Evolutionary conservation across 163 green algal species (phyloP).

Genomic region (Chloromonas sp.): DNA sequence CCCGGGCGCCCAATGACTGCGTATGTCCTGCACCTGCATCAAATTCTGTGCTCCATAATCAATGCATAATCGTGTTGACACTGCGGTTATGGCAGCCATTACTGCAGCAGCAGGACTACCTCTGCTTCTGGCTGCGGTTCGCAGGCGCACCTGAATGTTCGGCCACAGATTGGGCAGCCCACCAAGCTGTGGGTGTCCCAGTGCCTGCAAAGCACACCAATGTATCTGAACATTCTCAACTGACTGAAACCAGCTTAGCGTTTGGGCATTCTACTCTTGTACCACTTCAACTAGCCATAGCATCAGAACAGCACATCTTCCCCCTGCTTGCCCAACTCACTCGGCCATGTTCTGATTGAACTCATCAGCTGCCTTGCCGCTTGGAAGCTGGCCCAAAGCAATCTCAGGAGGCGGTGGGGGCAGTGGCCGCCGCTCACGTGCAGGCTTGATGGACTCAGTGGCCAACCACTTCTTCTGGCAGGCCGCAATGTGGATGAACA

Average conservation of each 20-base stretch:
- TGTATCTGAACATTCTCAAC: too few species aligned
- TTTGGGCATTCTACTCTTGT: too few species aligned
- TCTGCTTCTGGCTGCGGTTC: too few species aligned
- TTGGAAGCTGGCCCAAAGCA: background rate
- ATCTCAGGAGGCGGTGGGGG: constrained; percentile 23
- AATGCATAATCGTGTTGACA: too few species aligned
- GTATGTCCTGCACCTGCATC: too few species aligned
- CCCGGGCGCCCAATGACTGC: too few species aligned
- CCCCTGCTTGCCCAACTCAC: background rate
- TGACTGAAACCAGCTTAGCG: too few species aligned
- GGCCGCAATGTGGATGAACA: constrained; percentile 52
- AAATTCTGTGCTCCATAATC: too few species aligned
- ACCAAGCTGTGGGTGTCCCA: constrained; percentile 49
- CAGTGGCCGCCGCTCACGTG: constrained; percentile 33
- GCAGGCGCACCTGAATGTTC: constrained; percentile 42
- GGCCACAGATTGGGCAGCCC: constrained; percentile 37
- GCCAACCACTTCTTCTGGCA: constrained; percentile 58
- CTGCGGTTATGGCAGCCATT: too few species aligned
- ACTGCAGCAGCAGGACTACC: too few species aligned
- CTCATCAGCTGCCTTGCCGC: constrained; percentile 20
- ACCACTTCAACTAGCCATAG: too few species aligned
- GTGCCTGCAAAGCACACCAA: constrained; percentile 14
- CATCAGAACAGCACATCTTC: too few species aligned
- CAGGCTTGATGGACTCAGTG: constrained; percentile 29
- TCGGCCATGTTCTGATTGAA: constrained; percentile 46